Conservation (phyloP, 2,329 filamentous ascomycete species). For the Penicillium sp. region DNA sequence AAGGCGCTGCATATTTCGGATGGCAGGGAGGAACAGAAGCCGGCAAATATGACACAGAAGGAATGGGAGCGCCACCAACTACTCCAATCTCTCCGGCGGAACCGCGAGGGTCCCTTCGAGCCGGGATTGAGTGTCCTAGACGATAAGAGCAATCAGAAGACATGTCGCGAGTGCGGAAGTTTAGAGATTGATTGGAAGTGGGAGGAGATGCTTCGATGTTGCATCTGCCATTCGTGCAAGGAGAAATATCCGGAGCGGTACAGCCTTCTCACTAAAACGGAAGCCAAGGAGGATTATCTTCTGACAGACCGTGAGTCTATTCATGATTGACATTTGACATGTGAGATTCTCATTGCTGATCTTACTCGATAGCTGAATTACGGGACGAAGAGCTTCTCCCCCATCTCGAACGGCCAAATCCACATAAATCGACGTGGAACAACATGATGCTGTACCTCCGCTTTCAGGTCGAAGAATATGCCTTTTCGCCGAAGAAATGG, state of each 20-base stretch:
- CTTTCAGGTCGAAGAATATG: constrained; percentile 92
- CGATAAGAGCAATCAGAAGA: constrained; percentile 63
- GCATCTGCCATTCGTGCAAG: constrained; percentile 81
- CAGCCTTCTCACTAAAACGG: constrained; percentile 92
- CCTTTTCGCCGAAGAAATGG: constrained; percentile 81
- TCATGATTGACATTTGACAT: background rate
- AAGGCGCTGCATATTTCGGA: constrained; percentile 64
- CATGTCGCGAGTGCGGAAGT: constrained; percentile 77
- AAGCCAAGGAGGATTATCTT: constrained; percentile 92
- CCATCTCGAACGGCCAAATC: constrained; percentile 85
- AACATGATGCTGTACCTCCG: constrained; percentile 98
- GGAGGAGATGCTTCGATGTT: constrained; percentile 76
- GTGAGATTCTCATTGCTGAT: background rate
- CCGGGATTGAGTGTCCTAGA: constrained; percentile 76
- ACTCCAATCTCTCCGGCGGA: constrained; percentile 67
- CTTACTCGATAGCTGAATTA: constrained; percentile 66
- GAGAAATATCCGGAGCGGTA: constrained; percentile 90
- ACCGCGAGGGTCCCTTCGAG: constrained; percentile 80
- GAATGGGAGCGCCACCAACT: constrained; percentile 89
- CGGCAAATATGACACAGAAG: constrained; percentile 80
- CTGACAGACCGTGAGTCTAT: constrained; percentile 76
- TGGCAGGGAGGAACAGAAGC: constrained; percentile 62
- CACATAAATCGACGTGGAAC: constrained; percentile 93
- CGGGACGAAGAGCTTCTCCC: constrained; percentile 82
- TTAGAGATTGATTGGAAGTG: constrained; percentile 94